phyloP scores from a whole-genome alignment of 345 rosid genomes.

The Moringa oleifera region DNA sequence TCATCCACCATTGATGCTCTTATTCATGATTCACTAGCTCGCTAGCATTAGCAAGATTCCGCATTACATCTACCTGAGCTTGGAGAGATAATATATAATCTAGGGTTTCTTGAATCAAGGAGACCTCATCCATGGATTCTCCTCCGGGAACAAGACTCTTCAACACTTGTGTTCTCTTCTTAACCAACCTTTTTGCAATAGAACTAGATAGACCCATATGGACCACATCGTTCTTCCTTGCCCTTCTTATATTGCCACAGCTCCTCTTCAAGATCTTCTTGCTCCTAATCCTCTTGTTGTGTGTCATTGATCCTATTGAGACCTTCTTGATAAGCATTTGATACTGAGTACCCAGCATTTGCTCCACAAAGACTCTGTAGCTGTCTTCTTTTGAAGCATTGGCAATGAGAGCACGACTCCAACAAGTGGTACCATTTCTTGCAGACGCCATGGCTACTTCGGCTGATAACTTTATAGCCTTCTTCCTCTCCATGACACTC shows the following conservation, averaged over 20 bases:
- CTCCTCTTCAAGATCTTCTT: conserved; percentile 60
- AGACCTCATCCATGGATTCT: conserved; percentile 44
- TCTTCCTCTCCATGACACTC: conserved; percentile 56
- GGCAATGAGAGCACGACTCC: conserved; percentile 80
- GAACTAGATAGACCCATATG: conserved; percentile 17
- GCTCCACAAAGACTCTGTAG: conserved; percentile 32
- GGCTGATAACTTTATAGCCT: conserved; percentile 74
- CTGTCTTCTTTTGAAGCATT: conserved; percentile 36
- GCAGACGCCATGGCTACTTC: conserved; percentile 86
- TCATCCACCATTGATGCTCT: conserved; percentile 17
- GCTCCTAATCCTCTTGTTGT: conserved; percentile 36
- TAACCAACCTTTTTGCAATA: conserved; percentile 37
- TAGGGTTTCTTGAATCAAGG: conserved; percentile 75
- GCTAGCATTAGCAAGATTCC: conserved; percentile 32
- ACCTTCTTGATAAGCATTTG: conserved; percentile 21
- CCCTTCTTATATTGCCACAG: conserved; percentile 23
- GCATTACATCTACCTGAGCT: conserved; percentile 82
- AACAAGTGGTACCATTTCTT: conserved; percentile 54
- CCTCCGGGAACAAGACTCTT: conserved; percentile 79
- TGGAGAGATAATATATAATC: conserved; percentile 69
- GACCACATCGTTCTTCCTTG: conserved; percentile 14
- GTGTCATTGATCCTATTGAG: conserved; percentile 14
- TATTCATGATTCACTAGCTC: conserved; percentile 18
- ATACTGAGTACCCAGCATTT: conserved; percentile 33
- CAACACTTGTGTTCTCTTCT: conserved; percentile 51